A percentile compares a stretch with the other conserved stretches of the same genome.
phyloP scores from a whole-genome alignment of 306 rosid genomes.

The Biancaea sappan region DNA sequence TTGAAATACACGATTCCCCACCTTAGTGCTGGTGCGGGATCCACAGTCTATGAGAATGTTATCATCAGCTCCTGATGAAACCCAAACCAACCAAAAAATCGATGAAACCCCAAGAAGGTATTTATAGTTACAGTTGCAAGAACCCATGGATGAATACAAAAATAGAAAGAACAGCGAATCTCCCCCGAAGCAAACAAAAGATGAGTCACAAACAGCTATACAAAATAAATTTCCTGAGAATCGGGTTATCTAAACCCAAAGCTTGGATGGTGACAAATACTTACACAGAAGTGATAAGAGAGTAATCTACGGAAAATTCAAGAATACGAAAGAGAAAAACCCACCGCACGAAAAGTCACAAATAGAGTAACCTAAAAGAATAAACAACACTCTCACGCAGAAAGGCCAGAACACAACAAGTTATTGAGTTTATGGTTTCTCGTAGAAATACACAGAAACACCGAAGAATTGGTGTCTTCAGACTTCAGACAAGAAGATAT shows the following conservation, averaged over 20 bases:
- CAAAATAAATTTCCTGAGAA: too few relatives aligned
- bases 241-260: too few relatives aligned
- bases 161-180: neutral
- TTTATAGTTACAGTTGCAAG: constrained; percentile 18
- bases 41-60: constrained; percentile 63
- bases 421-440: neutral
- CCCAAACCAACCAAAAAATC: constrained; percentile 36
- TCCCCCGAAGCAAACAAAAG: neutral
- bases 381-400: neutral
- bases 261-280: neutral
- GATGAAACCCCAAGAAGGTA: constrained; percentile 41
- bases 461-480: neutral
- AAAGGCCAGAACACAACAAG: neutral
- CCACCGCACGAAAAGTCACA: too few relatives aligned
- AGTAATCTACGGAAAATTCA: neutral
- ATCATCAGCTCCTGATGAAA: constrained; percentile 46
- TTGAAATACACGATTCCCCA: constrained; percentile 51
- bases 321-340: neutral
- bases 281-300: constrained; percentile 1
- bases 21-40: constrained; percentile 43
- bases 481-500: neutral
- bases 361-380: neutral
- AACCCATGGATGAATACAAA: constrained; percentile 30
- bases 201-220: neutral
- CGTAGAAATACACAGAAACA: neutral